Conservation (phyloP, 1,284 basidiomycete species). For the Trichosporon sp. region DNA sequence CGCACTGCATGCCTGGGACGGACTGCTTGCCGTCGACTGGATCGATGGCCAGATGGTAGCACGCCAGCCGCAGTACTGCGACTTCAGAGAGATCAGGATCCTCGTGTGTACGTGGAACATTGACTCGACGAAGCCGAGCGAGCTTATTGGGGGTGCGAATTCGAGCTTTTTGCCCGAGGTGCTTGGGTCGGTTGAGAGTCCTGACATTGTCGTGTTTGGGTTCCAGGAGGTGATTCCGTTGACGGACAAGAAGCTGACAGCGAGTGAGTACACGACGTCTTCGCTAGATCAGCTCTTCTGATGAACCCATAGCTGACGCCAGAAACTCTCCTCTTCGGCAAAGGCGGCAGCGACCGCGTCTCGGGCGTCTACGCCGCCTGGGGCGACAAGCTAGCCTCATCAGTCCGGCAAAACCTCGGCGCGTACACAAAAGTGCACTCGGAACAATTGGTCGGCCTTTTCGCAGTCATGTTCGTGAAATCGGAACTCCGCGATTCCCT, state of each 20-base stretch:
- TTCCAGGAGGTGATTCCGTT: slow-evolving; percentile 95
- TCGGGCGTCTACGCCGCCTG: slow-evolving; percentile 79
- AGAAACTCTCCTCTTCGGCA: slow-evolving; percentile 72
- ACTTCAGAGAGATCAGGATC: slow-evolving; percentile 67
- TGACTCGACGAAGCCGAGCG: slow-evolving; percentile 75
- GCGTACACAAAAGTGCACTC: slow-evolving; percentile 75
- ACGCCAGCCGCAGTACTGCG: slow-evolving; percentile 69
- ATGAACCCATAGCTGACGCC: not conserved
- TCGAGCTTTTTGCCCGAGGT: slow-evolving; percentile 65
- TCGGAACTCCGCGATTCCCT: slow-evolving; percentile 50
- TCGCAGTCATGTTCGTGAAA: slow-evolving; percentile 75
- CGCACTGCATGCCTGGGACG: slow-evolving; percentile 83
- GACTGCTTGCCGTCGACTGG: slow-evolving; percentile 76
- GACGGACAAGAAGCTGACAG: slow-evolving; percentile 82
- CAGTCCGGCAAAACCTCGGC: slow-evolving; percentile 65
- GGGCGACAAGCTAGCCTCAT: slow-evolving; percentile 72
- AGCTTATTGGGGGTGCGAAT: slow-evolving; percentile 61
- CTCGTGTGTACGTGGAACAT: slow-evolving; percentile 93
- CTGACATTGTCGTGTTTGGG: slow-evolving; percentile 88
- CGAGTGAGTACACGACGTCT: slow-evolving; percentile 60
- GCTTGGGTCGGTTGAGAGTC: slow-evolving; percentile 62
- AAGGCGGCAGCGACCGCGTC: slow-evolving; percentile 65
- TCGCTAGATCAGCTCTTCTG: not conserved
- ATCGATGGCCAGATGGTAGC: slow-evolving; percentile 71
- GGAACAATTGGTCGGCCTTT: slow-evolving; percentile 85